Evolutionary conservation across 2,329 filamentous ascomycete species (phyloP).

Genomic region (Penicillium oxalicum): DNA sequence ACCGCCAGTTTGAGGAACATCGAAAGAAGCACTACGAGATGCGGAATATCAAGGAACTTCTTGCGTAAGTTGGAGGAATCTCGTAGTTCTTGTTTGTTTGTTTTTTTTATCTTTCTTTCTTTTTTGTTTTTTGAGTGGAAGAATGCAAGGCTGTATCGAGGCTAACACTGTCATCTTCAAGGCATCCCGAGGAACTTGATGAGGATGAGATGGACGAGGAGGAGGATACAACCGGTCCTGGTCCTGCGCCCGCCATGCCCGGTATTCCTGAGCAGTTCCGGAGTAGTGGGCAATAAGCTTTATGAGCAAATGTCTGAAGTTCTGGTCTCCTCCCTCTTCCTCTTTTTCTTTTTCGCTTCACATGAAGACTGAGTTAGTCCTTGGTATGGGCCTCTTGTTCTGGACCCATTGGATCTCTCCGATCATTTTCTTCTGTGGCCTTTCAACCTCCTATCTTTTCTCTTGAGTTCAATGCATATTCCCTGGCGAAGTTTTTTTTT

Average conservation of each 20-base stretch:
- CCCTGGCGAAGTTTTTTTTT: too few relatives aligned
- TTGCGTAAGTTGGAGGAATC: constrained; percentile 55
- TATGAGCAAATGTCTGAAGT: background rate
- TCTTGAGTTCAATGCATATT: constrained; percentile 7
- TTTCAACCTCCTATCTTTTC: background rate
- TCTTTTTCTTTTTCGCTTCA: background rate
- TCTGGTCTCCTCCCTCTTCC: too few relatives aligned
- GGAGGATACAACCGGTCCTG: constrained; percentile 19
- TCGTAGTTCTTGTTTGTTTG: too few relatives aligned
- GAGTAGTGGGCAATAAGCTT: constrained; percentile 18
- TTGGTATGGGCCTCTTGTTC: too few relatives aligned
- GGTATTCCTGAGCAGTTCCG: constrained; percentile 28
- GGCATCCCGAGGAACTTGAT: constrained; percentile 60
- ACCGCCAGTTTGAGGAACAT: constrained; percentile 81
- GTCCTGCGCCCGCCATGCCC: constrained; percentile 28
- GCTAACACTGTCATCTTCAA: constrained; percentile 15
- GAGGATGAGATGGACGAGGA: constrained; percentile 56
- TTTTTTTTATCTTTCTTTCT: too few relatives aligned
- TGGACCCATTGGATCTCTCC: background rate
- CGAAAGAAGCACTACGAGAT: constrained; percentile 99
- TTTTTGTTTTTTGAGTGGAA: background rate
- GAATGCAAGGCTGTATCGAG: background rate
- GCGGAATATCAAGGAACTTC: constrained; percentile 81
- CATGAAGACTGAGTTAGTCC: background rate
- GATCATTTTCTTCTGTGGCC: background rate